Evolutionary conservation across 805 yeast species (phyloP).

Genomic region (Lipomyces kockii): DNA sequence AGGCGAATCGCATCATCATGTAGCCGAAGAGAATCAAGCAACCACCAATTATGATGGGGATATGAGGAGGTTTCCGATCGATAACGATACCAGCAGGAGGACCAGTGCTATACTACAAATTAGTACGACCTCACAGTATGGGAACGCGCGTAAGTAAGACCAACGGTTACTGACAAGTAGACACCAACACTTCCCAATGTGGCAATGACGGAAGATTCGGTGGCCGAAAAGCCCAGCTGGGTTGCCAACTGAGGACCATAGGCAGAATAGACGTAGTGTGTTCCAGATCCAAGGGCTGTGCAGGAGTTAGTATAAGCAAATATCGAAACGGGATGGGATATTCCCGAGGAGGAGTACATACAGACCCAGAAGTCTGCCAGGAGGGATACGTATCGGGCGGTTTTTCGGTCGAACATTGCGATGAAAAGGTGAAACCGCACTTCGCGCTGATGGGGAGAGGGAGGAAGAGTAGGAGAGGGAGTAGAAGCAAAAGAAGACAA

Average conservation of each 20-base stretch:
- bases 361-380: conserved; percentile 35
- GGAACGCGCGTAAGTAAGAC: conserved; percentile 30
- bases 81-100: conserved; percentile 71
- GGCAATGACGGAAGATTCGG: conserved; percentile 67
- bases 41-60: conserved; percentile 53
- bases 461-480: background rate
- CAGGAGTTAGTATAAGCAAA: background rate
- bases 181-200: conserved; percentile 69
- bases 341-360: conserved; percentile 16
- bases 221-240: conserved; percentile 60
- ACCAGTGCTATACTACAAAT: conserved; percentile 51
- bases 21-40: conserved; percentile 59
- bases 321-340: background rate
- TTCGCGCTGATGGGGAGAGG: background rate
- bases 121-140: background rate
- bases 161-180: conserved; percentile 48
- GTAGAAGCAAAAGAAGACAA: background rate
- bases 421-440: background rate
- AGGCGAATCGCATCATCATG: conserved; percentile 58
- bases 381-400: conserved; percentile 33
- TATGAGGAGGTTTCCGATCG: conserved; percentile 63
- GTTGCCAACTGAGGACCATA: conserved; percentile 77
- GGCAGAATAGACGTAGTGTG: conserved; percentile 74
- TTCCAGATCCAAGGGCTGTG: conserved; percentile 53
- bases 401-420: conserved; percentile 27